A percentile compares a stretch with the other conserved stretches of the same genome.
These are phyloP conservation scores for Arabis hirsuta DNA, from an alignment of 345 rosid genomes.

Conservation along the genomic window DNA sequence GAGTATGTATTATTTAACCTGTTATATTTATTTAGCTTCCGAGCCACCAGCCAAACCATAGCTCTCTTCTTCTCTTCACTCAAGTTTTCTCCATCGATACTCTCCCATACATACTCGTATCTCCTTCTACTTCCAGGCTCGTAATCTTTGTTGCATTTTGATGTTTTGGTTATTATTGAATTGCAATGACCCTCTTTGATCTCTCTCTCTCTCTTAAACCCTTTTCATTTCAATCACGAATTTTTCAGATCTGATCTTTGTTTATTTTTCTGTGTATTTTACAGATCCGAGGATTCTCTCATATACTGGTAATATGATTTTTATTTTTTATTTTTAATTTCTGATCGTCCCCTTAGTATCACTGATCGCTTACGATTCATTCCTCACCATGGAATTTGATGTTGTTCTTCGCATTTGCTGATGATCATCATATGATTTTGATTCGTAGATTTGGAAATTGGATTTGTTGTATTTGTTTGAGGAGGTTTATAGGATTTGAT, in stretches of 20 bases:
- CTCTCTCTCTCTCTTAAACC: constrained; percentile 40
- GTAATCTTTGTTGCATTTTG: constrained; percentile 20
- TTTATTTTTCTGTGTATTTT: not conserved
- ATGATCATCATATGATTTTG: constrained; percentile 15
- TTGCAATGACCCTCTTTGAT: constrained; percentile 9
- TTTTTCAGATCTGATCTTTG: constrained; percentile 35
- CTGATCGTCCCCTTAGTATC: not conserved
- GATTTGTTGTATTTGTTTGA: not conserved
- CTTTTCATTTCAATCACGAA: constrained; percentile 16
- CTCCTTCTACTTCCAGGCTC: constrained; percentile 34
- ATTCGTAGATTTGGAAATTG: not conserved
- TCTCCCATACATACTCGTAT: constrained; percentile 8
- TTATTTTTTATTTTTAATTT: not conserved
- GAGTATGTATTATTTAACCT: not conserved
- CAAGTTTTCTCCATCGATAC: constrained; percentile 27
- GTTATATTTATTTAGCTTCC: constrained; percentile 6
- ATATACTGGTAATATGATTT: constrained; percentile 24
- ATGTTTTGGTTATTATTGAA: not conserved
- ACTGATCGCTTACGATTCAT: constrained; percentile 8
- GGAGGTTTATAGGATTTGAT: constrained; percentile 27
- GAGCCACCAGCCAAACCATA: not conserved
- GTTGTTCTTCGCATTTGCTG: not conserved
- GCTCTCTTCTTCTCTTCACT: constrained; percentile 14
- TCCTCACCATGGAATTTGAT: constrained; percentile 5
- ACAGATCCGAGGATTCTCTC: constrained; percentile 39